Percentiles rank a stretch among this genome's conserved stretches.
Evolutionary conservation across 2,329 filamentous ascomycete species (phyloP).

Genomic region (Cladophialophora bantiana): DNA sequence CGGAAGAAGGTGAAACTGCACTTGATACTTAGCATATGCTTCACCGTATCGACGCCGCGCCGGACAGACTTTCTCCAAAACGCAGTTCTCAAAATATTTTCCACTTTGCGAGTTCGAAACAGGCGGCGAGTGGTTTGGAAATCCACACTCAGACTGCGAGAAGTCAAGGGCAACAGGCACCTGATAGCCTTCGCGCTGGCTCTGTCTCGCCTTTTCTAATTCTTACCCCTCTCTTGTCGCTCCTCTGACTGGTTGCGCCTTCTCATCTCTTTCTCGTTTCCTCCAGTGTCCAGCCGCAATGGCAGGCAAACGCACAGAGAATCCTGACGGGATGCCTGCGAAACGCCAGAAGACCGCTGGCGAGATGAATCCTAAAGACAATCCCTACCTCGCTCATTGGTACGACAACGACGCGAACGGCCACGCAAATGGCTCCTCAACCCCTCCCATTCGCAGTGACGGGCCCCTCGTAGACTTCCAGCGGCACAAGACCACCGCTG

Average conservation of each 20-base stretch:
- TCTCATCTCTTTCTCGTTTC: not conserved
- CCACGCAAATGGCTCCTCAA: slow-evolving; percentile 47
- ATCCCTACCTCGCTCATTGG: slow-evolving; percentile 93
- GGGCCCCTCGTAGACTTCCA: slow-evolving; percentile 71
- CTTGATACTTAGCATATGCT: not conserved
- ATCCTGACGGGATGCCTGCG: slow-evolving; percentile 52
- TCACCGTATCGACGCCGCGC: not conserved
- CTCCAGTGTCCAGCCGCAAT: slow-evolving; percentile 22
- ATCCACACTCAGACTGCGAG: not conserved
- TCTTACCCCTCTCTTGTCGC: not conserved
- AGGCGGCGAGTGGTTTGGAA: not conserved
- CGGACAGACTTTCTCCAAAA: not conserved
- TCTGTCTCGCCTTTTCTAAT: not conserved
- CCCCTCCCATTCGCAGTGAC: slow-evolving; percentile 46
- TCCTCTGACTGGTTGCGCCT: not conserved
- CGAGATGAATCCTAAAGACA: slow-evolving; percentile 64
- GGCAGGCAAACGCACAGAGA: slow-evolving; percentile 38
- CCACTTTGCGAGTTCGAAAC: not conserved
- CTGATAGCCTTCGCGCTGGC: not conserved
- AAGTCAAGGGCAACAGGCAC: not conserved
- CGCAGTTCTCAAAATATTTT: slow-evolving; percentile 17
- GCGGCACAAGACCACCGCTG: slow-evolving; percentile 80
- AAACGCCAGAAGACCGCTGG: slow-evolving; percentile 62
- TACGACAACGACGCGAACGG: slow-evolving; percentile 61
- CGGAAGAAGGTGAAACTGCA: not conserved